phyloP scores from a whole-genome alignment of 257 asterid genomes.

The Ophiorrhiza pumila region DNA sequence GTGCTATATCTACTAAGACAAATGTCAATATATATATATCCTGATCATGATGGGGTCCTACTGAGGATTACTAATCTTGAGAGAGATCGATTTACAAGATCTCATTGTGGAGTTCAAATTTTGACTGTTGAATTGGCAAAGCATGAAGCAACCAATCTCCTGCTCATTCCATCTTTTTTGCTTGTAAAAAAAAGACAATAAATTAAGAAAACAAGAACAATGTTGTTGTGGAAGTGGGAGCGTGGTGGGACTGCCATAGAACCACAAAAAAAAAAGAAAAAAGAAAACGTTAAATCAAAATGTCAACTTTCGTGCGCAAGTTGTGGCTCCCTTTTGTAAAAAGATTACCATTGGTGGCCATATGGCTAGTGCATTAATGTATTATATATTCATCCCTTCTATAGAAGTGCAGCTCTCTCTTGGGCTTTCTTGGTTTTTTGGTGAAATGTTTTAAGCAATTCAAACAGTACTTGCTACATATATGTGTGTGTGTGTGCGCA shows the following conservation, averaged over 20 bases:
- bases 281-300: conserved; percentile 3
- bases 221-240: neutral
- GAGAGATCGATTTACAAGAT: conserved; percentile 33
- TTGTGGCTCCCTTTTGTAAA: too few relatives aligned
- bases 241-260: neutral
- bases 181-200: conserved; percentile 24
- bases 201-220: neutral
- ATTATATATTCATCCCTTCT: conserved; percentile 10
- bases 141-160: neutral
- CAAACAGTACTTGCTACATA: neutral
- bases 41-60: too few relatives aligned
- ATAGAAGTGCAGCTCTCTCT: neutral
- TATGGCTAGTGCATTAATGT: conserved; percentile 30
- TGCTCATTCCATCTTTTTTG: conserved; percentile 9
- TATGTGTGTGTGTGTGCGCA: too few relatives aligned
- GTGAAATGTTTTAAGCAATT: neutral
- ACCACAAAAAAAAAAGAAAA: neutral
- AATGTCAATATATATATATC: conserved; percentile 22
- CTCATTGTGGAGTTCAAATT: conserved; percentile 17
- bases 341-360: too few relatives aligned
- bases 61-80: conserved; percentile 18
- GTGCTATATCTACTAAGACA: conserved; percentile 37
- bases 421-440: neutral
- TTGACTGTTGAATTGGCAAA: conserved; percentile 6
- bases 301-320: conserved; percentile 27